Conservation (phyloP, 2,329 filamentous ascomycete species). For the Aspergillus aculeatinus region DNA sequence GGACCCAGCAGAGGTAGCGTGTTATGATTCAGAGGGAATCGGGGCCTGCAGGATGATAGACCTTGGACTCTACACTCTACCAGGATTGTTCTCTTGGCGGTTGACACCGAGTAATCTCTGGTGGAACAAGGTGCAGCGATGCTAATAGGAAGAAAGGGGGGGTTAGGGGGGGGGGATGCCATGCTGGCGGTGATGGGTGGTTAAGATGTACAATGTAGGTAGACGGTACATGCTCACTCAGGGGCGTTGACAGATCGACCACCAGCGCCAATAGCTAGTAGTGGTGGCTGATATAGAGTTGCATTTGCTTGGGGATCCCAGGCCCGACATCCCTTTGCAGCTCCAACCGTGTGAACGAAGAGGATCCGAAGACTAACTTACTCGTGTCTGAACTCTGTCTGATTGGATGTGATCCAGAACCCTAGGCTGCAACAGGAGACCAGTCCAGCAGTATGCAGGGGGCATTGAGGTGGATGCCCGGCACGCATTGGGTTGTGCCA, state of each 20-base stretch:
- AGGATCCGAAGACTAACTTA: neutral
- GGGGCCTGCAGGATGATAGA: neutral
- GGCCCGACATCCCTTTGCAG: neutral
- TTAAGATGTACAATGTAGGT: neutral
- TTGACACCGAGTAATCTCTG: neutral
- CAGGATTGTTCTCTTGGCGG: neutral
- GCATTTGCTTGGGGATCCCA: neutral
- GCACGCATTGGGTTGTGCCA: neutral
- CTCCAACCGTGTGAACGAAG: neutral
- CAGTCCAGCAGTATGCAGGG: neutral
- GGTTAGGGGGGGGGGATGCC: too few species aligned
- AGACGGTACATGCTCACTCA: neutral
- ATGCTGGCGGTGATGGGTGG: neutral
- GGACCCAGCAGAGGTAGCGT: neutral
- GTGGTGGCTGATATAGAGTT: conserved; percentile 5
- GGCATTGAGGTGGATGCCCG: neutral
- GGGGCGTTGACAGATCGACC: neutral
- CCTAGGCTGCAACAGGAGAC: neutral
- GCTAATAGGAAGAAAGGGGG: too few species aligned
- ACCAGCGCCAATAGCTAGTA: neutral
- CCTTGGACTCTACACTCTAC: neutral
- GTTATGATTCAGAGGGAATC: neutral
- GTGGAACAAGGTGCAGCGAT: neutral
- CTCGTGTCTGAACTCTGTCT: neutral
- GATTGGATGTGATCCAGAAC: neutral